phyloP scores from a whole-genome alignment of 768 basidiomycete species.

The Kwoniella newhampshirensis region DNA sequence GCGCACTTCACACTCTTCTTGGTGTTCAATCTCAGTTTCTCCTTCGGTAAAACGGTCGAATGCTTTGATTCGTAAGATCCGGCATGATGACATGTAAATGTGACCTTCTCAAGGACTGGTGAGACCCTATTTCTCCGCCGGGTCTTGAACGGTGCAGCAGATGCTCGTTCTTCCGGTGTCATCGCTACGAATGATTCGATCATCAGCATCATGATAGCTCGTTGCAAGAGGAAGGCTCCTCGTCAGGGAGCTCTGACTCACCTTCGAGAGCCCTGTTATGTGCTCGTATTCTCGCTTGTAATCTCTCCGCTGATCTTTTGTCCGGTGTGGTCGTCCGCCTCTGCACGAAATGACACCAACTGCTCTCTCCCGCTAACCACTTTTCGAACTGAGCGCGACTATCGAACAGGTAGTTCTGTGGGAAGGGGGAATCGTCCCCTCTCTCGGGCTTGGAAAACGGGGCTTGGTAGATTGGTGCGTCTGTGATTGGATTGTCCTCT shows the following conservation, averaged over 20 bases:
- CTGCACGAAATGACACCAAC: conserved; percentile 51
- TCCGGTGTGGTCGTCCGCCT: conserved; percentile 45
- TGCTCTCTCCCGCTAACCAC: conserved; percentile 41
- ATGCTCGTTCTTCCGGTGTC: conserved; percentile 35
- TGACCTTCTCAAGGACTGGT: conserved; percentile 40
- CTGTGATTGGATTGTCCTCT: conserved; percentile 14
- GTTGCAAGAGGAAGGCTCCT: not conserved
- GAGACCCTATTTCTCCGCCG: conserved; percentile 36
- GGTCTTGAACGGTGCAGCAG: conserved; percentile 33
- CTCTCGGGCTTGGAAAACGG: conserved; percentile 32
- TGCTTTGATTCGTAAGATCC: conserved; percentile 42
- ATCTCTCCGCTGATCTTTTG: conserved; percentile 41
- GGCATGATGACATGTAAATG: conserved; percentile 49
- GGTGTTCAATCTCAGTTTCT: conserved; percentile 41
- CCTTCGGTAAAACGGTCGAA: conserved; percentile 26
- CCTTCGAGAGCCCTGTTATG: conserved; percentile 32
- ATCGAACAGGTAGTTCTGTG: conserved; percentile 28
- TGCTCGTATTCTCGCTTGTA: conserved; percentile 33
- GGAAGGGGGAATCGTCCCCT: conserved; percentile 29
- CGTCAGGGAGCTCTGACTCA: too few species aligned
- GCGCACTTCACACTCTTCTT: conserved; percentile 46
- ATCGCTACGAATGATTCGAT: conserved; percentile 24
- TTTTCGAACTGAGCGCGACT: conserved; percentile 25
- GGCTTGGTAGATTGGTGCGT: conserved; percentile 22
- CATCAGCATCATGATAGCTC: not conserved